A percentile compares a stretch with the other conserved stretches of the same genome.
Evolutionary conservation across 1,284 basidiomycete genomes (phyloP).

Genomic region (Rhodofomes roseus): DNA sequence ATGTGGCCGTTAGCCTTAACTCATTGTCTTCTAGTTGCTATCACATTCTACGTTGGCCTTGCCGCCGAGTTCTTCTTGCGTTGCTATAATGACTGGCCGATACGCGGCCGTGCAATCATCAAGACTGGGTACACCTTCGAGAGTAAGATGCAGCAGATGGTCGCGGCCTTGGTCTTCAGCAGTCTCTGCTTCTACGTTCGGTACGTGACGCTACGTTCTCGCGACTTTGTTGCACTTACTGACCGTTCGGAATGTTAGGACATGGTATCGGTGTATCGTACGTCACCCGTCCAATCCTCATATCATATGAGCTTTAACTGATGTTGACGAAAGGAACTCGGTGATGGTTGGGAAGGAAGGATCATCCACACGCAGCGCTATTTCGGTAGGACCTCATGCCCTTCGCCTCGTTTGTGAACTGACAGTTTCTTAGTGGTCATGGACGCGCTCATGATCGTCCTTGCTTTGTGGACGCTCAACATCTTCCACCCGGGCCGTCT

Average conservation of each 20-base stretch:
- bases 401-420: not conserved
- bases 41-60: conserved; percentile 38
- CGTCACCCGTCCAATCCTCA: not conserved
- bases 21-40: conserved; percentile 30
- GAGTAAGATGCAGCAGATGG: conserved; percentile 30
- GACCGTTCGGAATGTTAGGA: conserved; percentile 24
- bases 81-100: conserved; percentile 36
- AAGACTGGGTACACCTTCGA: conserved; percentile 18
- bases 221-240: too few relatives aligned
- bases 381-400: conserved; percentile 39
- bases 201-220: conserved; percentile 23
- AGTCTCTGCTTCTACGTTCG: conserved; percentile 39
- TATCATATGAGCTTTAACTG: not conserved
- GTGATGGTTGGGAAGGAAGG: conserved; percentile 49
- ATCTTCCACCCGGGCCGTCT: conserved; percentile 46
- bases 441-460: conserved; percentile 58
- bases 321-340: conserved; percentile 35
- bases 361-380: conserved; percentile 51
- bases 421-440: not conserved
- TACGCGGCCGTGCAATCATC: conserved; percentile 18
- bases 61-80: conserved; percentile 45
- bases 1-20: not conserved
- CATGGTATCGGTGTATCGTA: conserved; percentile 47
- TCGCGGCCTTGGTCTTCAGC: conserved; percentile 34
- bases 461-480: conserved; percentile 55